phyloP scores from a whole-genome alignment of 208 protist species.

The Novymonas esmeraldas region DNA sequence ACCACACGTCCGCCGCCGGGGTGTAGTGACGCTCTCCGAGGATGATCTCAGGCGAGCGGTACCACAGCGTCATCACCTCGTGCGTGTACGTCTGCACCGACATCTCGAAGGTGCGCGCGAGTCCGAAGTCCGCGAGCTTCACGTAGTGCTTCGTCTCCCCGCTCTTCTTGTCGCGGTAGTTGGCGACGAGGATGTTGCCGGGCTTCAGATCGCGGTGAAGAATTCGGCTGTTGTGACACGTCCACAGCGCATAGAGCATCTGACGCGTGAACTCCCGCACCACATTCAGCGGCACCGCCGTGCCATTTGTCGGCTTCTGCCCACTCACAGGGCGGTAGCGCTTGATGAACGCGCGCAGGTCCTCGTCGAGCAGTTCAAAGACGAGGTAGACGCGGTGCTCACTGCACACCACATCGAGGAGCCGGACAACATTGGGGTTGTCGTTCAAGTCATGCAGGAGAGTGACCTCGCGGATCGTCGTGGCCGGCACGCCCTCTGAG shows the following conservation, averaged over 20 bases:
- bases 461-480: slow-evolving; percentile 92
- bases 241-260: slow-evolving; percentile 84
- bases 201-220: slow-evolving; percentile 92
- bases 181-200: slow-evolving; percentile 74
- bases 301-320: slow-evolving; percentile 41
- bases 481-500: slow-evolving; percentile 90
- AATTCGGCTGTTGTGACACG: slow-evolving; percentile 86
- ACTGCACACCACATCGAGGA: slow-evolving; percentile 97
- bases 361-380: slow-evolving; percentile 96
- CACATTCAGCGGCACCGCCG: slow-evolving; percentile 54
- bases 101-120: slow-evolving; percentile 89
- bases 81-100: slow-evolving; percentile 76
- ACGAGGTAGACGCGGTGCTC: slow-evolving; percentile 96
- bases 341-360: slow-evolving; percentile 92
- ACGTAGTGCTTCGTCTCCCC: slow-evolving; percentile 45
- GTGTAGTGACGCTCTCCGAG: slow-evolving; percentile 98
- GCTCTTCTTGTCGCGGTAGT: slow-evolving; percentile 49
- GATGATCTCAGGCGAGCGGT: slow-evolving; percentile 99
- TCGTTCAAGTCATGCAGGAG: slow-evolving; percentile 89
- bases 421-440: slow-evolving; percentile 91
- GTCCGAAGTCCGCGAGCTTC: slow-evolving; percentile 93
- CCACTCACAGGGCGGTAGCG: slow-evolving; percentile 41
- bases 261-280: slow-evolving; percentile 82
- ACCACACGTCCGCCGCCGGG: slow-evolving; percentile 99
- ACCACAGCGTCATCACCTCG: slow-evolving; percentile 99